phyloP scores from a whole-genome alignment of 345 rosid genomes.

The Corymbia maculata region DNA sequence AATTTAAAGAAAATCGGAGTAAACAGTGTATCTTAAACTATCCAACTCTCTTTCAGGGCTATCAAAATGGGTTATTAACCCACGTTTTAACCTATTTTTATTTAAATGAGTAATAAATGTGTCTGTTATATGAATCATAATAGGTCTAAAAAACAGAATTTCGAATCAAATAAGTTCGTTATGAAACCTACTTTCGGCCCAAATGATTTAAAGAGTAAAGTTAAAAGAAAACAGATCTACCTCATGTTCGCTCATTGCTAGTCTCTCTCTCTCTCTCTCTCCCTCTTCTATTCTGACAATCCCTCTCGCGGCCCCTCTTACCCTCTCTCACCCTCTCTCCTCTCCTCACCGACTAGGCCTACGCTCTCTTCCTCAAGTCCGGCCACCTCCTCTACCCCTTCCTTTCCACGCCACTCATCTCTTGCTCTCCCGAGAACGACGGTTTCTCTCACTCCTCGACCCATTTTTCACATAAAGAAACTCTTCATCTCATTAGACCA shows the following conservation, averaged over 20 bases:
- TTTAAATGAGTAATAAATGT: neutral
- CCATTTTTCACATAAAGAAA: neutral
- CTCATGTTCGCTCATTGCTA: neutral
- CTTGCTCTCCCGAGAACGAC: neutral
- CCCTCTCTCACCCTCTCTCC: neutral
- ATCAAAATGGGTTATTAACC: neutral
- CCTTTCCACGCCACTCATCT: neutral
- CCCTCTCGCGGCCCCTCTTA: neutral
- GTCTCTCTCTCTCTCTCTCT: neutral
- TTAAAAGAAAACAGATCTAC: neutral
- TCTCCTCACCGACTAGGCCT: neutral
- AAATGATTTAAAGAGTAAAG: neutral
- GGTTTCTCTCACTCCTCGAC: neutral
- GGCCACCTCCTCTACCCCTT: neutral
- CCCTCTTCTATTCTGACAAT: neutral
- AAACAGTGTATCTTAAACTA: neutral
- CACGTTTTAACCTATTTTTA: neutral
- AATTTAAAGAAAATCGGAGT: neutral
- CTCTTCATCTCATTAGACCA: neutral
- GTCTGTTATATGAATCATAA: neutral
- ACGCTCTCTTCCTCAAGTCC: neutral
- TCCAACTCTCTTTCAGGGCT: neutral
- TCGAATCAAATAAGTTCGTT: neutral
- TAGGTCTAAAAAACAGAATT: neutral
- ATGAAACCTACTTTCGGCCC: neutral